Base-by-base conservation (phyloP, 768 basidiomycete genomes). In the Mycena metata region DNA sequence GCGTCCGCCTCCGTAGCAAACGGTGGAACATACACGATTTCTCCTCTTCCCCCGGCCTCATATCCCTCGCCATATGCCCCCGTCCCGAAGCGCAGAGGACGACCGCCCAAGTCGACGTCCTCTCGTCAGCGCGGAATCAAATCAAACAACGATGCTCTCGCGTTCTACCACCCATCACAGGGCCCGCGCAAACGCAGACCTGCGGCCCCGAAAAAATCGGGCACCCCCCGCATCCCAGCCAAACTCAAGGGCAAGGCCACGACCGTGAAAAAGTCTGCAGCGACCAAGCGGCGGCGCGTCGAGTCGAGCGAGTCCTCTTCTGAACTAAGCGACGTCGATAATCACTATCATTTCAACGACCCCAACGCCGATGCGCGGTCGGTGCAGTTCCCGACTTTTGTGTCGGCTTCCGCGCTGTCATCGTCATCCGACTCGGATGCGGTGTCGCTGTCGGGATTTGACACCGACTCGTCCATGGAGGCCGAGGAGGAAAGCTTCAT, bases 401-500 rank as follows among this genome's bases (percentile, higher is more conserved):
- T 92, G 30, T 87, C 89, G 33, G 91, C 91, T 23, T 88, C 89
- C 35, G 88, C 81, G 3, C 72, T 88, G 45, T 85, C 88, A 10
- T 85, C 79, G 57, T 82, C 79, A 55, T 82, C 85, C 3, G 85
- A 84, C 52, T 88, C 87, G 15, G 80, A 82, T 59, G 69, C 66
- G 12, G 74, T 69, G 49, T 80, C 78, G 3, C 74, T 77, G 49
- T 83, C 83, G 16, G 82, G 82, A 30, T 84, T 84, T 66, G 85
- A 83, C 51, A 84, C 85, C 54, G 90, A 90, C 70, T 86, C 86
- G 33, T 85, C 85, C 39, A 82, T 90, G 42, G 85, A 88, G 70
- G 84, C 82, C 46, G 90, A 91, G 75, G 90, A 91, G 74, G 88
- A 90, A 78, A 85, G 78, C 46, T 90, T 88, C 59, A 88, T 90